Conservation (phyloP, 768 basidiomycete species). For the Leccinellum luteum region DNA sequence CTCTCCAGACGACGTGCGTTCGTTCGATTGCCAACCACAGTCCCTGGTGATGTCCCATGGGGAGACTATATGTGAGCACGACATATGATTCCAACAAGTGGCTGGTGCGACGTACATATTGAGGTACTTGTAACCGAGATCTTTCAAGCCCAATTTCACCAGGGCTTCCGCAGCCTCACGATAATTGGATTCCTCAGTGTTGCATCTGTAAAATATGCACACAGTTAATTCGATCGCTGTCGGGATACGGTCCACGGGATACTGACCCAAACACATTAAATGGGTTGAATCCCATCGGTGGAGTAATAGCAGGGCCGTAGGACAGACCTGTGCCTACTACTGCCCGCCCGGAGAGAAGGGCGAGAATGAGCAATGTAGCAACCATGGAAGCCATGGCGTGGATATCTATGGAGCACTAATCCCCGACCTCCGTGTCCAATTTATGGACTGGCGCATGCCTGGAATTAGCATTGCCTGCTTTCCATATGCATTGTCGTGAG, state of each 20-base stretch:
- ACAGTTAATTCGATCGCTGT: background rate
- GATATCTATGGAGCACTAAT: background rate
- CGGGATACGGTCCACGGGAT: too few species aligned
- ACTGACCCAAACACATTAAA: conserved; percentile 11
- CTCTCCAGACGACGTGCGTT: background rate
- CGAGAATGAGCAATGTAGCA: background rate
- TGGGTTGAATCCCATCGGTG: conserved; percentile 15
- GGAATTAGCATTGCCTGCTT: too few species aligned
- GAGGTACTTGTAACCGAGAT: conserved; percentile 8
- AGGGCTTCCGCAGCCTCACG: conserved; percentile 4
- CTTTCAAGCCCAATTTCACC: background rate
- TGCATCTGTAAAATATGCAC: background rate
- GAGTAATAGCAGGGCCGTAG: conserved; percentile 8
- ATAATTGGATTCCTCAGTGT: conserved; percentile 4
- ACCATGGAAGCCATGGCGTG: background rate
- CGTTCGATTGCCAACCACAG: conserved; percentile 11
- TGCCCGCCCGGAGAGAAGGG: background rate
- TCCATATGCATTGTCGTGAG: too few species aligned
- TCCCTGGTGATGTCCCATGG: background rate
- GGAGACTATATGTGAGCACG: background rate
- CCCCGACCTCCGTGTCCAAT: too few species aligned
- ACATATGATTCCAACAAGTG: background rate
- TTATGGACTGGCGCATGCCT: too few species aligned
- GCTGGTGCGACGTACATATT: conserved; percentile 4
- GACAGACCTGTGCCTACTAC: background rate